These are phyloP conservation scores for Ilex aquifolium DNA, from an alignment of 257 asterid genomes.

Conservation along the genomic window DNA sequence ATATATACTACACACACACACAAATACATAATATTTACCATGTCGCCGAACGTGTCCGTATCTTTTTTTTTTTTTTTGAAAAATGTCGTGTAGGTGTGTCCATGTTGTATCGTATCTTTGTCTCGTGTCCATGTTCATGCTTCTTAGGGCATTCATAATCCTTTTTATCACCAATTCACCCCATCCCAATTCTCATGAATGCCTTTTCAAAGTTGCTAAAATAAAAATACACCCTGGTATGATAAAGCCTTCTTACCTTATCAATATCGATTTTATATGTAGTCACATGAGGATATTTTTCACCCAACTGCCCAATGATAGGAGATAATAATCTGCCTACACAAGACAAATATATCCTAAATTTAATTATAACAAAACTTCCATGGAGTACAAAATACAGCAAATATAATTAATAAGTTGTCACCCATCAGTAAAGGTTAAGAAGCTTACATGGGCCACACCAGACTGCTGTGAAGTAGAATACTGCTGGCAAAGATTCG, in stretches of 20 bases:
- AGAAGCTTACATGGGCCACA: slow-evolving; percentile 90
- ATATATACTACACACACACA: too few relatives aligned
- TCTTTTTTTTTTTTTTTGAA: too few relatives aligned
- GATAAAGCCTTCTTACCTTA: slow-evolving; percentile 39
- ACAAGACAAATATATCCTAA: slow-evolving; percentile 5
- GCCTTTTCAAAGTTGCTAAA: background rate
- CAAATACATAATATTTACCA: too few relatives aligned
- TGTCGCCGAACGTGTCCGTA: too few relatives aligned
- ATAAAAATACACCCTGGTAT: background rate
- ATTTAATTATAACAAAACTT: background rate
- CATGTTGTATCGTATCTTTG: too few relatives aligned
- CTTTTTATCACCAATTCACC: background rate
- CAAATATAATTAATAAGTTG: too few relatives aligned
- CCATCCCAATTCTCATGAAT: background rate
- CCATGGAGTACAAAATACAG: too few relatives aligned
- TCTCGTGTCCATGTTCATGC: too few relatives aligned
- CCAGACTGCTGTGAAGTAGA: slow-evolving; percentile 98
- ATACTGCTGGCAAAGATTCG: slow-evolving; percentile 79
- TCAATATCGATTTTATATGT: slow-evolving; percentile 89
- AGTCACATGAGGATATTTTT: slow-evolving; percentile 85
- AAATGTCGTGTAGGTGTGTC: too few relatives aligned
- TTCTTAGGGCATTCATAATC: too few relatives aligned
- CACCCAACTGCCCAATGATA: slow-evolving; percentile 66
- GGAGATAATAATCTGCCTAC: slow-evolving; percentile 86
- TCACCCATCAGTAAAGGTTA: background rate